A percentile compares a stretch with the other conserved stretches of the same genome.
phyloP scores from a whole-genome alignment of 345 rosid genomes.

The Conringia planisiliqua region DNA sequence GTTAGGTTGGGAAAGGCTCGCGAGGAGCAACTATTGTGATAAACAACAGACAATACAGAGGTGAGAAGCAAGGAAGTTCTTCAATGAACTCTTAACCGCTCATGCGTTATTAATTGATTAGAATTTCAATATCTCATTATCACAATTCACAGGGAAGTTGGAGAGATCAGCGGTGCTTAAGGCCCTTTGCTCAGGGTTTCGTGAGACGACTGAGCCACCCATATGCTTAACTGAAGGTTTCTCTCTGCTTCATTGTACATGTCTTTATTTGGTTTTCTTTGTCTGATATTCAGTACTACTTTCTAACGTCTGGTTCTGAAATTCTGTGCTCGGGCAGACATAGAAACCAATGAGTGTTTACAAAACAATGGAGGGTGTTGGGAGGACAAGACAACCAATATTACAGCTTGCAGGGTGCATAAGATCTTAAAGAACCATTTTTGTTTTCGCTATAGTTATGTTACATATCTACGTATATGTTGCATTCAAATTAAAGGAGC shows the following conservation, averaged over 20 bases:
- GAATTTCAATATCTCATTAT: background rate
- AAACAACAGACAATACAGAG: slow-evolving; percentile 91
- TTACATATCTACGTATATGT: background rate
- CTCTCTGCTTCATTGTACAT: background rate
- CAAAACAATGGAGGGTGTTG: slow-evolving; percentile 93
- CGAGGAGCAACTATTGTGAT: slow-evolving; percentile 96
- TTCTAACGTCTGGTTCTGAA: background rate
- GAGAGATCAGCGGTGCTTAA: slow-evolving; percentile 79
- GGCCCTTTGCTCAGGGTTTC: slow-evolving; percentile 91
- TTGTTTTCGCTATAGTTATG: too few species aligned
- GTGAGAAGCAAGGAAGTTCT: slow-evolving; percentile 30
- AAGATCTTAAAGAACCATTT: background rate
- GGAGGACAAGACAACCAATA: slow-evolving; percentile 64
- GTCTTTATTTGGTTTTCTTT: background rate
- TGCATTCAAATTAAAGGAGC: background rate
- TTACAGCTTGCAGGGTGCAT: slow-evolving; percentile 85
- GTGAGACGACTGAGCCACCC: slow-evolving; percentile 90
- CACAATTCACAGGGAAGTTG: slow-evolving; percentile 88
- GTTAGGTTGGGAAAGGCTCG: slow-evolving; percentile 78
- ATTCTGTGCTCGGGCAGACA: slow-evolving; percentile 45
- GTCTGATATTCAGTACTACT: background rate
- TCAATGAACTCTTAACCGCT: too few species aligned
- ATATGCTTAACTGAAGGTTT: slow-evolving; percentile 84
- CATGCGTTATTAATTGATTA: background rate
- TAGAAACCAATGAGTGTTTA: slow-evolving; percentile 90